Conservation (phyloP, 169 alveolate species). For the Pseudocohnilembus persalinus region DNA sequence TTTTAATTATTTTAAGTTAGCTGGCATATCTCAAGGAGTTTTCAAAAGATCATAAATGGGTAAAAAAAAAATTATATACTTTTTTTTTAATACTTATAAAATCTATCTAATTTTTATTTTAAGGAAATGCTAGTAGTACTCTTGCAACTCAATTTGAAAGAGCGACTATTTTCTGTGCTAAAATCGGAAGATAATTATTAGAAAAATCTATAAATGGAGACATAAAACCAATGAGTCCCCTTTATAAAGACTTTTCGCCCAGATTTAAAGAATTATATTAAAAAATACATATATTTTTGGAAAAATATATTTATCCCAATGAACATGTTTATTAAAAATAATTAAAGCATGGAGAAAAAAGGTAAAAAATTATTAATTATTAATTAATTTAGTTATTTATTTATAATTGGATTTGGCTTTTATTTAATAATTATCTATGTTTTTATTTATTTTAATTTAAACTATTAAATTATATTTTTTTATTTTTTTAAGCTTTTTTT, state of each 20-base stretch:
- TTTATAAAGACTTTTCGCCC: slow-evolving; percentile 1
- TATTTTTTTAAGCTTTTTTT: too few relatives aligned
- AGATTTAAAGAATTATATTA: slow-evolving; percentile 3
- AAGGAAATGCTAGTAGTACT: slow-evolving; percentile 37
- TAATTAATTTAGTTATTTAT: too few relatives aligned
- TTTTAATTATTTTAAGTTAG: slow-evolving; percentile 38
- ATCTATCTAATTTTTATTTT: too few relatives aligned
- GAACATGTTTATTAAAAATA: slow-evolving; percentile 1
- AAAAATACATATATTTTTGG: slow-evolving; percentile 11
- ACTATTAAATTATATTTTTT: too few relatives aligned
- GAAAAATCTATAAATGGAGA: slow-evolving; percentile 9
- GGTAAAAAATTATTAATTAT: too few relatives aligned
- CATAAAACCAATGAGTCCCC: slow-evolving; percentile 1
- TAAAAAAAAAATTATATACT: too few relatives aligned
- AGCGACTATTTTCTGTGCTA: slow-evolving; percentile 5
- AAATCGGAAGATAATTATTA: slow-evolving; percentile 1
- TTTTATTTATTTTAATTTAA: too few relatives aligned
- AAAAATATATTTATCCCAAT: slow-evolving; percentile 11
- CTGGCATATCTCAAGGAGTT: slow-evolving; percentile 48
- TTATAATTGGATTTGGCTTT: too few relatives aligned
- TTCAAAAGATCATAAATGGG: slow-evolving; percentile 27
- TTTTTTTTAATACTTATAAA: too few relatives aligned
- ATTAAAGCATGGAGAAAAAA: slow-evolving; percentile 9
- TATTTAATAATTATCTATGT: too few relatives aligned
- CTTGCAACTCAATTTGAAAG: background rate